A percentile compares a stretch with the other conserved stretches of the same genome.
Conservation (phyloP, 2,329 filamentous ascomycete species). For the Fusarium beomiforme region DNA sequence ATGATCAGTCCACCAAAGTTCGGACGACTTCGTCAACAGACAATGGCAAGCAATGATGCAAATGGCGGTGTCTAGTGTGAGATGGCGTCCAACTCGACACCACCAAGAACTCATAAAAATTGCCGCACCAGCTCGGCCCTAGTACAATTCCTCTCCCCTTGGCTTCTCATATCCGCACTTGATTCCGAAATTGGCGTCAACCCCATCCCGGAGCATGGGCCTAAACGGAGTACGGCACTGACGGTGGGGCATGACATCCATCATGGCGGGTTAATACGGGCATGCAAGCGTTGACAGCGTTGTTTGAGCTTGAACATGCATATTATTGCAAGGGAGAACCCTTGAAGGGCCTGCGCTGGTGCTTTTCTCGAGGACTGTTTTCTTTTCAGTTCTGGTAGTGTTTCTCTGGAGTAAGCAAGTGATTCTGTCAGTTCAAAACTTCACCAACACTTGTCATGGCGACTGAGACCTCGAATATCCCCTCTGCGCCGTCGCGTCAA, state of each 20-base stretch:
- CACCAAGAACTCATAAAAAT: conserved; percentile 27
- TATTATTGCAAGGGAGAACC: conserved; percentile 27
- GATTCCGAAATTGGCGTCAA: conserved; percentile 28
- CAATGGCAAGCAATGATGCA: conserved; percentile 15
- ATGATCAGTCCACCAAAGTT: background rate
- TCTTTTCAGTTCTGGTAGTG: background rate
- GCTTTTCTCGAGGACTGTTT: background rate
- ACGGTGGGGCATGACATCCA: conserved; percentile 35
- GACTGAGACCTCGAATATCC: conserved; percentile 42
- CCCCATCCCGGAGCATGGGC: conserved; percentile 28
- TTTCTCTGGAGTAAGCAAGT: background rate
- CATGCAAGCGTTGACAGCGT: conserved; percentile 29
- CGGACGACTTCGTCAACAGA: background rate
- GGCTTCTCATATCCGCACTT: conserved; percentile 1
- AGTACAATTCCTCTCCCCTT: conserved; percentile 6
- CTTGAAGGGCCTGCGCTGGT: conserved; percentile 11
- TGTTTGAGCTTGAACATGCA: conserved; percentile 21
- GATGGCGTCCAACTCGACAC: conserved; percentile 1
- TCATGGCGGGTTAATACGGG: conserved; percentile 36
- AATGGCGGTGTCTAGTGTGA: conserved; percentile 12
- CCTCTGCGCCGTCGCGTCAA: conserved; percentile 43
- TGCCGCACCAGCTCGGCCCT: conserved; percentile 32
- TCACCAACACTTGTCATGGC: conserved; percentile 41
- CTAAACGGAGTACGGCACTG: conserved; percentile 29
- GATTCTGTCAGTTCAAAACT: background rate